These are phyloP conservation scores for Perilla frutescens DNA, from an alignment of 257 asterid species.

Conservation along the genomic window DNA sequence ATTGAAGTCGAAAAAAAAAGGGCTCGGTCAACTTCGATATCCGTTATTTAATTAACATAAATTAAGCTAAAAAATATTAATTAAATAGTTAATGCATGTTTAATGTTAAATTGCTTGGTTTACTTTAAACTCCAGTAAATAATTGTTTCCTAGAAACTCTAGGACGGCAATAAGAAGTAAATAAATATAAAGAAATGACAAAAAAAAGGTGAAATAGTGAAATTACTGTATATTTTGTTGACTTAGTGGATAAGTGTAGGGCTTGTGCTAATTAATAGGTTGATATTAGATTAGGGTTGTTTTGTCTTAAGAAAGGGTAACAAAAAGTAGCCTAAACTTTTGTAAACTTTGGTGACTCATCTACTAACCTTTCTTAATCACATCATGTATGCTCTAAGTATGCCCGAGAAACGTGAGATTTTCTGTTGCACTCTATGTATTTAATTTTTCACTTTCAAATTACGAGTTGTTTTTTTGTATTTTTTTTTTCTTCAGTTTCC, in stretches of 20 bases:
- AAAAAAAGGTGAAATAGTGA: constrained; percentile 5
- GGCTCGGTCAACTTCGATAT: too few species aligned
- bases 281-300: constrained; percentile 16
- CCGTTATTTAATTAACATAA: background rate
- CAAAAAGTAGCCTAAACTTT: constrained; percentile 39
- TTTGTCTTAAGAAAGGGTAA: constrained; percentile 38
- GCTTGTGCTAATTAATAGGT: constrained; percentile 27
- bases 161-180: background rate
- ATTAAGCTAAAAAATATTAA: background rate
- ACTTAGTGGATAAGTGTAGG: constrained; percentile 13
- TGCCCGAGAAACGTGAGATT: background rate
- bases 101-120: background rate
- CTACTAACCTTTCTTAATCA: constrained; percentile 26
- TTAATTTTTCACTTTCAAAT: too few species aligned
- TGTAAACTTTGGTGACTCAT: constrained; percentile 27
- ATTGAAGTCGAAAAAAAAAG: too few species aligned
- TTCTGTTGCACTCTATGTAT: too few species aligned
- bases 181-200: background rate
- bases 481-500: too few species aligned
- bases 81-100: background rate
- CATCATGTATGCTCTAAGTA: constrained; percentile 16
- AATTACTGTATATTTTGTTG: background rate
- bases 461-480: too few species aligned
- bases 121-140: background rate
- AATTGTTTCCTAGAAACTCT: background rate